Evolutionary conservation across 2,329 filamentous ascomycete genomes (phyloP).

Genomic region (Monosporascus sp.): DNA sequence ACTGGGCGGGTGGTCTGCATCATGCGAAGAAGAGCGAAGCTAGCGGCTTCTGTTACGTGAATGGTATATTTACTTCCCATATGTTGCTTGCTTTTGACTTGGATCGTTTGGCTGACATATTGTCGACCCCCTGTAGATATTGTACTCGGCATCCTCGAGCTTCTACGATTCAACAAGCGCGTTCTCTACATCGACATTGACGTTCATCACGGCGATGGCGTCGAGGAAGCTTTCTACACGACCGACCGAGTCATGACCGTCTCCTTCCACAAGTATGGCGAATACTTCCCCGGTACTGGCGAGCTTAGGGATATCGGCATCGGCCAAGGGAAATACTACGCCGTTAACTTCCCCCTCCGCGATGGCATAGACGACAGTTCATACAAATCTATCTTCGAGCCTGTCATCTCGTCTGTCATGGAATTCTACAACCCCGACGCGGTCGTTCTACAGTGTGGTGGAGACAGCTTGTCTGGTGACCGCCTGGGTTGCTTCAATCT

Average conservation of each 20-base stretch:
- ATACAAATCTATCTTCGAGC: constrained; percentile 87
- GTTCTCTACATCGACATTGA: constrained; percentile 98
- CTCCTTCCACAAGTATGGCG: constrained; percentile 94
- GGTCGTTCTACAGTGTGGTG: constrained; percentile 93
- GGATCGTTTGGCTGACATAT: constrained; percentile 35
- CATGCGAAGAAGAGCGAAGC: constrained; percentile 97
- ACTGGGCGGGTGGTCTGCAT: constrained; percentile 96
- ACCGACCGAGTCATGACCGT: constrained; percentile 90
- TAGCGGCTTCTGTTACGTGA: constrained; percentile 97
- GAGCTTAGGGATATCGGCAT: constrained; percentile 82
- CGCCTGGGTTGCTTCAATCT: constrained; percentile 95
- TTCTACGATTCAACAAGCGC: constrained; percentile 83
- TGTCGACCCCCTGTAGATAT: constrained; percentile 69
- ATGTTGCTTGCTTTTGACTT: neutral
- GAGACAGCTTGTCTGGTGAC: constrained; percentile 90
- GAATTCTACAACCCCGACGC: constrained; percentile 83
- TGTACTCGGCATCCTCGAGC: constrained; percentile 87
- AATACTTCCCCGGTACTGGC: constrained; percentile 91
- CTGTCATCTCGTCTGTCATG: constrained; percentile 83
- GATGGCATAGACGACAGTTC: constrained; percentile 87
- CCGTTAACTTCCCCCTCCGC: constrained; percentile 85
- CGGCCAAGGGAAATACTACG: constrained; percentile 82
- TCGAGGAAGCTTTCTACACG: constrained; percentile 90
- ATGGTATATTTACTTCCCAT: constrained; percentile 53
- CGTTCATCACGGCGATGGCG: constrained; percentile 88